These are phyloP conservation scores for Boletus reticuloceps DNA, from an alignment of 768 basidiomycete species.

Conservation along the genomic window DNA sequence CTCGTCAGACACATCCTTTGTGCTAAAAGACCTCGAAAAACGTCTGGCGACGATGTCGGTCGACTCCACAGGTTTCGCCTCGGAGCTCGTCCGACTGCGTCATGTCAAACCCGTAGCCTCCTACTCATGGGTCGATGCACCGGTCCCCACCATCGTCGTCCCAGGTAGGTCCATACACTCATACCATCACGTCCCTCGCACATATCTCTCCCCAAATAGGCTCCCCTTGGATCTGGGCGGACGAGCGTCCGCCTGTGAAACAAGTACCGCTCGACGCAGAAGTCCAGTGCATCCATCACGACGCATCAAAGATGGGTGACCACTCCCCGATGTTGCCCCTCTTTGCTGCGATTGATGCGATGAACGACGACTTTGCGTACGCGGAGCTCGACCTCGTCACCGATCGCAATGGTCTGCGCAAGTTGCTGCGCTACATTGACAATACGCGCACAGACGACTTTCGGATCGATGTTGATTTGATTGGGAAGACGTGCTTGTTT, in stretches of 20 bases:
- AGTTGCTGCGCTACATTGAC: conserved; percentile 55
- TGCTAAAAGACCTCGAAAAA: conserved; percentile 23
- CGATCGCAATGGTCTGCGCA: conserved; percentile 65
- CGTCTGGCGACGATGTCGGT: conserved; percentile 15
- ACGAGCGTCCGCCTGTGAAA: conserved; percentile 47
- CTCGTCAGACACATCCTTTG: conserved; percentile 5
- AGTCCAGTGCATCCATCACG: conserved; percentile 52
- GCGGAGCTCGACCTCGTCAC: conserved; percentile 48
- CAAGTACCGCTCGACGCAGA: conserved; percentile 55
- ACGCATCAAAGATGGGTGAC: conserved; percentile 43
- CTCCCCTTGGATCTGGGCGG: conserved; percentile 57
- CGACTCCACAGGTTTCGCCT: conserved; percentile 5
- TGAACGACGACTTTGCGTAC: conserved; percentile 27
- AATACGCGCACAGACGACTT: conserved; percentile 39
- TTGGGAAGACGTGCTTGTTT: conserved; percentile 58
- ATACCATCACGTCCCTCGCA: neutral
- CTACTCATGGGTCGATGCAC: conserved; percentile 50
- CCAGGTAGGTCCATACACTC: conserved; percentile 37
- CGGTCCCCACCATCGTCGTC: conserved; percentile 48
- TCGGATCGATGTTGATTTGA: conserved; percentile 67
- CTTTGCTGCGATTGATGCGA: conserved; percentile 54
- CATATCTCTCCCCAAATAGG: conserved; percentile 35
- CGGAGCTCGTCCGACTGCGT: conserved; percentile 30
- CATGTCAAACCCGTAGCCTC: conserved; percentile 47
- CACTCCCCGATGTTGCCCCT: conserved; percentile 50